Evolutionary conservation across 2,329 filamentous ascomycete species (phyloP).

Genomic region (Curvularia lunata): DNA sequence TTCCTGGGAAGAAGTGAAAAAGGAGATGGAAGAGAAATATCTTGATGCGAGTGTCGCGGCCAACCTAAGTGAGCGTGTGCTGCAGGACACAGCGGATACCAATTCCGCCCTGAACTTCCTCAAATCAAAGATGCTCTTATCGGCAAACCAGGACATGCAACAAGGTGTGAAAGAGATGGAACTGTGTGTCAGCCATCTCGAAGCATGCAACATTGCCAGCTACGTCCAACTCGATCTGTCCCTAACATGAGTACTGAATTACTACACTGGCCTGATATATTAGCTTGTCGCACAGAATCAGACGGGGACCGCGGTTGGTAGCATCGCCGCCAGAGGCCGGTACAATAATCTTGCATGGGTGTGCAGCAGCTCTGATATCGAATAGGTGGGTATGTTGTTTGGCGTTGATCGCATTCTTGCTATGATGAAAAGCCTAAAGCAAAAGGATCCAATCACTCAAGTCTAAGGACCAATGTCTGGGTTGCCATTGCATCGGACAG

Average conservation of each 20-base stretch:
- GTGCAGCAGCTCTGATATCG: slow-evolving; percentile 84
- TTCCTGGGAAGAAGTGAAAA: slow-evolving; percentile 82
- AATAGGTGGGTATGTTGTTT: slow-evolving; percentile 86
- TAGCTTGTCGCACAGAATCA: slow-evolving; percentile 70
- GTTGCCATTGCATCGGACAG: slow-evolving; percentile 83
- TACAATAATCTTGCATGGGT: slow-evolving; percentile 91
- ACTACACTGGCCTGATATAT: slow-evolving; percentile 86
- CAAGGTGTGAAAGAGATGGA: slow-evolving; percentile 78
- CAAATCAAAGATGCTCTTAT: slow-evolving; percentile 68
- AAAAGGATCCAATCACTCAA: slow-evolving; percentile 67
- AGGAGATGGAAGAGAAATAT: slow-evolving; percentile 90
- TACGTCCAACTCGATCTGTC: slow-evolving; percentile 84
- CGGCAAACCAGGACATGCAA: slow-evolving; percentile 75
- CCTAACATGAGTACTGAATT: slow-evolving; percentile 82
- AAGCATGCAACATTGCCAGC: slow-evolving; percentile 72
- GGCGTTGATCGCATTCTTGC: slow-evolving; percentile 90
- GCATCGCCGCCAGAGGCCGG: slow-evolving; percentile 64
- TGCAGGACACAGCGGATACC: slow-evolving; percentile 73
- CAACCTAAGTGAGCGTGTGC: slow-evolving; percentile 79
- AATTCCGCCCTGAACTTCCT: slow-evolving; percentile 55
- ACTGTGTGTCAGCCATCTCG: slow-evolving; percentile 77
- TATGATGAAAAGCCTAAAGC: slow-evolving; percentile 78
- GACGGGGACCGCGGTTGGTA: slow-evolving; percentile 25
- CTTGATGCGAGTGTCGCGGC: slow-evolving; percentile 77
- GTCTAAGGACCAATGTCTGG: slow-evolving; percentile 70